Conservation (phyloP, 1,139 yeast species). For the Debaryomyces robertsiae region DNA sequence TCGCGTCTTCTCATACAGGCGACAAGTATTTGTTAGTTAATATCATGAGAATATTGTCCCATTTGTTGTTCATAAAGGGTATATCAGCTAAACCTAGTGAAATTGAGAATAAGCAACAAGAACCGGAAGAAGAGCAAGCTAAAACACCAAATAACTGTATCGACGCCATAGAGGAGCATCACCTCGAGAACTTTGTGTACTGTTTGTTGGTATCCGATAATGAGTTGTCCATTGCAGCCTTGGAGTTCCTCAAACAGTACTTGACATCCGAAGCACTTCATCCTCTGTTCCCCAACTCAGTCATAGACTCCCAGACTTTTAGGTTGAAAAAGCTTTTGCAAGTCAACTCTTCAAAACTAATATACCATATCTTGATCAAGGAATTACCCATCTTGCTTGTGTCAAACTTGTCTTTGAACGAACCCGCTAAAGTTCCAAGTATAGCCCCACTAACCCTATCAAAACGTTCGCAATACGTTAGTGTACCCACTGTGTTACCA, state of each 20-base stretch:
- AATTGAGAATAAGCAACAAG: conserved; percentile 44
- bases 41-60: conserved; percentile 48
- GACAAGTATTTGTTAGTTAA: conserved; percentile 57
- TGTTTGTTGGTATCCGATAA: conserved; percentile 40
- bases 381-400: conserved; percentile 66
- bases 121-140: conserved; percentile 25
- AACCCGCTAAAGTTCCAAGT: conserved; percentile 24
- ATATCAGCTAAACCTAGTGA: conserved; percentile 15
- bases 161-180: conserved; percentile 37
- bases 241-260: conserved; percentile 43
- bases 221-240: conserved; percentile 35
- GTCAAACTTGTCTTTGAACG: conserved; percentile 27
- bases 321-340: conserved; percentile 39
- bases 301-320: conserved; percentile 35
- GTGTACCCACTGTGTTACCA: conserved; percentile 64
- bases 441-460: conserved; percentile 31
- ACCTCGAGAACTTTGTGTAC: conserved; percentile 35
- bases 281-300: conserved; percentile 30
- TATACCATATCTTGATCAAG: conserved; percentile 53
- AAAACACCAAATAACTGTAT: conserved; percentile 43
- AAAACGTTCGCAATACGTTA: conserved; percentile 36
- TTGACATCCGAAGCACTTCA: conserved; percentile 43
- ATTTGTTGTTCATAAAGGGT: conserved; percentile 40
- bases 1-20: conserved; percentile 46
- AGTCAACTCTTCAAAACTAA: conserved; percentile 30